phyloP scores from a whole-genome alignment of 768 basidiomycete species.

The Suillus tomentosus region DNA sequence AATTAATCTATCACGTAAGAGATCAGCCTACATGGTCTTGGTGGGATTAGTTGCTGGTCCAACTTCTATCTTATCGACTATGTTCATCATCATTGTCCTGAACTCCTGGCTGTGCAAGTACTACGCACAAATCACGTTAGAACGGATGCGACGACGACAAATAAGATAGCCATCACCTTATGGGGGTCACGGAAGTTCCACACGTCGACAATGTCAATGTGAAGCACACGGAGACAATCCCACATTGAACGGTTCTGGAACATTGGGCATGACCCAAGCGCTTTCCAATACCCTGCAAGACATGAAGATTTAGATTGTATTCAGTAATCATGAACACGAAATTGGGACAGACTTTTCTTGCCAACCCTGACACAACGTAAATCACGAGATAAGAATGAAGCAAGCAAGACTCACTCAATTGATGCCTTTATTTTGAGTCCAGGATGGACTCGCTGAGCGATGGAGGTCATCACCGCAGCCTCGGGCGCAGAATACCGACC shows the following conservation, averaged over 20 bases:
- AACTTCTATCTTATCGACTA: too few species aligned
- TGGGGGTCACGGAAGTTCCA: slow-evolving; percentile 22
- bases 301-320: neutral
- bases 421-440: slow-evolving; percentile 8
- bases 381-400: neutral
- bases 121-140: too few species aligned
- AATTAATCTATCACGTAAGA: too few species aligned
- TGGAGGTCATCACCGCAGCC: neutral
- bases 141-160: too few species aligned
- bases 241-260: slow-evolving; percentile 1
- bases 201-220: slow-evolving; percentile 20
- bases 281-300: slow-evolving; percentile 22
- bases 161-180: neutral
- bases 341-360: slow-evolving; percentile 9
- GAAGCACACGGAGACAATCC: slow-evolving; percentile 20
- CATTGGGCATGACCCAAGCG: slow-evolving; percentile 12
- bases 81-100: too few species aligned
- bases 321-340: slow-evolving; percentile 7
- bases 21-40: too few species aligned
- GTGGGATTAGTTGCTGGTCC: too few species aligned
- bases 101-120: too few species aligned
- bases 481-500: neutral
- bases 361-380: slow-evolving; percentile 1
- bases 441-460: slow-evolving; percentile 9
- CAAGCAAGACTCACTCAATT: slow-evolving; percentile 5